Percentiles rank a stretch among this genome's conserved stretches.
These are phyloP conservation scores for Floccularia luteovirens DNA, from an alignment of 768 basidiomycete species.

Conservation along the genomic window DNA sequence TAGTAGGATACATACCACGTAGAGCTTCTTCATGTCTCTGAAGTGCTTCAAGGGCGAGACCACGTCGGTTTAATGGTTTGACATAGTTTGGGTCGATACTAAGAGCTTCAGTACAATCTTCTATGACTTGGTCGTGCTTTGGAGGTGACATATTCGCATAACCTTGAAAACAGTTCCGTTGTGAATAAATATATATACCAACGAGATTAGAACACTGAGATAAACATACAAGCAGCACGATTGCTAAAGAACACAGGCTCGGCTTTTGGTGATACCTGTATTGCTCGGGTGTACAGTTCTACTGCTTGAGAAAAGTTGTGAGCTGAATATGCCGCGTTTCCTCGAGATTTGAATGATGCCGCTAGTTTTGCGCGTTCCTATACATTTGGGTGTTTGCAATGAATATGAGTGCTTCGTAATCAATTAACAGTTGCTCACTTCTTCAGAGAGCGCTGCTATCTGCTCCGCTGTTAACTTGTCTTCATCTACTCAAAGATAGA, in stretches of 20 bases:
- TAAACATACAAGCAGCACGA: conserved; percentile 82
- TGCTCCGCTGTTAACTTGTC: conserved; percentile 44
- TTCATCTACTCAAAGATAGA: conserved; percentile 18
- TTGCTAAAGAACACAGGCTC: conserved; percentile 97
- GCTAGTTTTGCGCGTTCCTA: conserved; percentile 64
- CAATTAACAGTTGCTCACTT: conserved; percentile 30
- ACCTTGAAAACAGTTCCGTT: conserved; percentile 46
- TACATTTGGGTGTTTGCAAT: neutral
- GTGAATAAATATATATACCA: conserved; percentile 1
- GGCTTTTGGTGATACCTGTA: conserved; percentile 63
- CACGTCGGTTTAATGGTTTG: conserved; percentile 88
- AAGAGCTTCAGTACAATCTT: conserved; percentile 87
- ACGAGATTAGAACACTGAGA: neutral
- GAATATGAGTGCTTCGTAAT: neutral
- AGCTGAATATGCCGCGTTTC: conserved; percentile 62
- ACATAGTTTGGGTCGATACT: conserved; percentile 78
- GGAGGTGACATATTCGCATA: conserved; percentile 90
- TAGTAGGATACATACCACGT: conserved; percentile 44
- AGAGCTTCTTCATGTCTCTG: conserved; percentile 69
- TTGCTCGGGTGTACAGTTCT: conserved; percentile 67
- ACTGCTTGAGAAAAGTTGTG: conserved; percentile 54
- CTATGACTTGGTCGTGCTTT: conserved; percentile 72
- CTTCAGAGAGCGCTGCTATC: conserved; percentile 48
- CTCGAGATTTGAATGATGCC: conserved; percentile 58
- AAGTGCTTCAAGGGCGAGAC: conserved; percentile 75